Base-by-base conservation (phyloP, 1,284 basidiomycete species). In the Irpex rosettiformis region DNA sequence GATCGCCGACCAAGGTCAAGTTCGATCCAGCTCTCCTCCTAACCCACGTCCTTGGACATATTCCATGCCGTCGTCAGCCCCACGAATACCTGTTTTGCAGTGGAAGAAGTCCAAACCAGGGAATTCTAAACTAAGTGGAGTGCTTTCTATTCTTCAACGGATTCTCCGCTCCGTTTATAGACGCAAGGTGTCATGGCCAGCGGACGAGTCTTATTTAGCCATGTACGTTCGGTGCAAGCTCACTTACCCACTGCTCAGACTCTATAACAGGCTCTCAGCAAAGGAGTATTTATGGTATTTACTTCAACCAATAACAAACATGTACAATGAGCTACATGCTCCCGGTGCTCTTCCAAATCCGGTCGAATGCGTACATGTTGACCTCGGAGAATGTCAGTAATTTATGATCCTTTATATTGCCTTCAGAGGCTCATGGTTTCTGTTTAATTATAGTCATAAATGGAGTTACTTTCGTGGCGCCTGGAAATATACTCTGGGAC, bases 131-230 rank as follows among this genome's bases (percentile, higher is more conserved):
- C 16, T 37, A 8, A 11, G 11, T 37, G 11, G 33, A 37, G n/a
- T 16, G 16, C 33, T 37, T 37, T 8, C 10, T 16, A 8, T 8
- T 11, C 33, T 56, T 49, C 5, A 29, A 48, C 16, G 18, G 18
- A n/a, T 47, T 56, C 7, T 64, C 59, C 43, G 56, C 33, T 22
- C n/a, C 49, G 5, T 49, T 56, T 47, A 52, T 43, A 40, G n/a
- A 43, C 21, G 37, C 37, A 5, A 49, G 25, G 18, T 24, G 24
- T 42, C 29, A 8, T 27, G 27, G 37, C 28, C 29, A 40, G 43
- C 43, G 21, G 43, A 47, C 21, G 43, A 47, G 18, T 21, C 43
- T 18, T 16, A 18, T 47, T 47, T 47, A 18, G 43, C 43, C 18
- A 21, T 8, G 43, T 47, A 47, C 21, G 43, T 18, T 47, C 10